phyloP scores from a whole-genome alignment of 805 yeast species.

The Lachancea dasiensis region DNA sequence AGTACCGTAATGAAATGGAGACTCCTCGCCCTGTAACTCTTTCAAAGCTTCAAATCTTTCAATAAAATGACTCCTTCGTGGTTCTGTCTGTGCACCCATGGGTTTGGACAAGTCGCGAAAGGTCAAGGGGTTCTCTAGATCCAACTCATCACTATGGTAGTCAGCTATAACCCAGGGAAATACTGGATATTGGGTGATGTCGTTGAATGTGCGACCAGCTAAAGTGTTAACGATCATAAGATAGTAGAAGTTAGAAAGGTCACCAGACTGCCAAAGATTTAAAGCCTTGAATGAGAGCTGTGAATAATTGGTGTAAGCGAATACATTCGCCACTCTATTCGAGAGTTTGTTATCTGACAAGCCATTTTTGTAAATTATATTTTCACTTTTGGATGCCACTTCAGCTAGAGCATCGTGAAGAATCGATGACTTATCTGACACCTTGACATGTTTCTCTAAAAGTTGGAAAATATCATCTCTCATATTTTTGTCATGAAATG shows the following conservation, averaged over 20 bases:
- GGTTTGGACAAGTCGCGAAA: constrained; percentile 79
- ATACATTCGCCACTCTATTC: constrained; percentile 41
- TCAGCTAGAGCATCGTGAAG: constrained; percentile 48
- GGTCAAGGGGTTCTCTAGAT: constrained; percentile 52
- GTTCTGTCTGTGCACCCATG: constrained; percentile 78
- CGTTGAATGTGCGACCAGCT: constrained; percentile 87
- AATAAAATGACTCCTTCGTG: constrained; percentile 54
- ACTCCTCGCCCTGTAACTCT: constrained; percentile 52
- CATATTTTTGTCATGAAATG: constrained; percentile 47
- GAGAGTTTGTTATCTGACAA: constrained; percentile 34
- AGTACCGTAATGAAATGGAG: constrained; percentile 88
- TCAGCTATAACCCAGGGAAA: constrained; percentile 91
- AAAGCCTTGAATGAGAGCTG: constrained; percentile 45
- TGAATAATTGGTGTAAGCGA: constrained; percentile 33
- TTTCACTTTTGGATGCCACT: constrained; percentile 36
- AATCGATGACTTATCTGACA: constrained; percentile 48
- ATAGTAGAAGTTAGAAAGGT: constrained; percentile 77
- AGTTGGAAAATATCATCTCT: constrained; percentile 53
- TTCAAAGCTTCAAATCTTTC: constrained; percentile 69
- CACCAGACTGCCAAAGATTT: constrained; percentile 67
- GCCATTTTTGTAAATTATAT: constrained; percentile 29
- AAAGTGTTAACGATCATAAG: constrained; percentile 72
- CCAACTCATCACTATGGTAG: constrained; percentile 64
- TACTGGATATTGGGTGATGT: constrained; percentile 83
- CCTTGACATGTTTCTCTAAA: constrained; percentile 44